A percentile compares a stretch with the other conserved stretches of the same genome.
phyloP scores from a whole-genome alignment of 129 eudicot species.

The Lactuca saligna region DNA sequence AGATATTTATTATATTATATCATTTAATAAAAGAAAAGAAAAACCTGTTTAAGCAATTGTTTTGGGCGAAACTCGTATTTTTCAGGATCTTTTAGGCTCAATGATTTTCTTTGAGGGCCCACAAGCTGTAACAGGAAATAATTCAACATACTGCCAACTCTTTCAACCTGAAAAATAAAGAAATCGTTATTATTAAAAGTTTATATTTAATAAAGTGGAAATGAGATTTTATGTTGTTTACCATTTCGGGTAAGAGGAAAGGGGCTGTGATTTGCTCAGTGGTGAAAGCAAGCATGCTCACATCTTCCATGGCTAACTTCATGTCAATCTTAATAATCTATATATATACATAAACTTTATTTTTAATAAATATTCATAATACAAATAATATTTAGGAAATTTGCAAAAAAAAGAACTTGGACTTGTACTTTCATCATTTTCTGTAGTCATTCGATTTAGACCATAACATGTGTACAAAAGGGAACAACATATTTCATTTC shows the following conservation, averaged over 20 bases:
- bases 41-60: constrained; percentile 85
- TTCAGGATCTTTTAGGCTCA: constrained; percentile 92
- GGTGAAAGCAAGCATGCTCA: constrained; percentile 85
- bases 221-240: constrained; percentile 16
- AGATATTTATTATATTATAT: neutral
- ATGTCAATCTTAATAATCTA: constrained; percentile 93
- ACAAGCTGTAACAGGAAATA: constrained; percentile 90
- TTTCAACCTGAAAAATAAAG: constrained; percentile 70
- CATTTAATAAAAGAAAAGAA: no score
- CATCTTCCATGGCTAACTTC: constrained; percentile 98
- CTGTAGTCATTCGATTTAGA: no score
- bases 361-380: neutral
- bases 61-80: constrained; percentile 95
- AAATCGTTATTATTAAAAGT: neutral
- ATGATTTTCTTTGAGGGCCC: constrained; percentile 95
- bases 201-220: constrained; percentile 1
- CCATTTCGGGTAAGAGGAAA: constrained; percentile 94
- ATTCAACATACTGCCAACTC: constrained; percentile 96
- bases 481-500: no score
- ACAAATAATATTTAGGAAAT: no score
- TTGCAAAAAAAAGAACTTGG: neutral
- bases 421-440: neutral
- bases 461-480: no score
- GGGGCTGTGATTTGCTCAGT: constrained; percentile 95
- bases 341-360: constrained; percentile 5